These are phyloP conservation scores for Colletotrichum noveboracense DNA, from an alignment of 2,329 filamentous ascomycete species.

Conservation along the genomic window DNA sequence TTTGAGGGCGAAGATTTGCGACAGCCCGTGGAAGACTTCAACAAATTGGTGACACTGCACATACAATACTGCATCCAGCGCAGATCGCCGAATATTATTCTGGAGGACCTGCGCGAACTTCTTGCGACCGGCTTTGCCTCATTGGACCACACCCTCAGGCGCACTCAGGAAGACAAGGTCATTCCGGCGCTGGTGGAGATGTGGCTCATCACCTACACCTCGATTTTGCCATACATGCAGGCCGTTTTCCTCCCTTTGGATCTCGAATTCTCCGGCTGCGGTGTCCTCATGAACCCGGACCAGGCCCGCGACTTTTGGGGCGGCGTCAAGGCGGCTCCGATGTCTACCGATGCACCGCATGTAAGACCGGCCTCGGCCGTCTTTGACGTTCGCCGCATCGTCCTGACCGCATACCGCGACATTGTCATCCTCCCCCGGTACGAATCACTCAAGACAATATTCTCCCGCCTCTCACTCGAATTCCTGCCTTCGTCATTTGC, in stretches of 20 bases:
- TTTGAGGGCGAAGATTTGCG: constrained; percentile 83
- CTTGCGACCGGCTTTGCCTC: constrained; percentile 83
- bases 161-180: constrained; percentile 83
- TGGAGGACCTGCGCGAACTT: constrained; percentile 79
- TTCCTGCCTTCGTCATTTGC: constrained; percentile 64
- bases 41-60: constrained; percentile 78
- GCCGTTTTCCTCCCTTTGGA: constrained; percentile 94
- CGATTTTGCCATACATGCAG: constrained; percentile 90
- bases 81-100: constrained; percentile 70
- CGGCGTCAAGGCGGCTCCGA: constrained; percentile 56
- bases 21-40: constrained; percentile 84
- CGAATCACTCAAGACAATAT: constrained; percentile 86
- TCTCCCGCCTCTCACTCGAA: constrained; percentile 87
- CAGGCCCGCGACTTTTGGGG: constrained; percentile 93
- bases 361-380: constrained; percentile 57
- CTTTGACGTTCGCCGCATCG: constrained; percentile 87
- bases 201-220: constrained; percentile 92
- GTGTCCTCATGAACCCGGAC: constrained; percentile 76
- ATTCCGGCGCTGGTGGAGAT: constrained; percentile 90
- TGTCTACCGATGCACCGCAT: constrained; percentile 38
- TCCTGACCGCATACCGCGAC: constrained; percentile 88
- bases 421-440: constrained; percentile 87
- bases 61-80: constrained; percentile 80
- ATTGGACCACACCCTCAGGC: constrained; percentile 81
- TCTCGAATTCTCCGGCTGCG: constrained; percentile 87